Percentiles rank a stretch among this genome's conserved stretches.
phyloP scores from a whole-genome alignment of 2,329 filamentous ascomycete genomes.

The Trichoderma atroviride region DNA sequence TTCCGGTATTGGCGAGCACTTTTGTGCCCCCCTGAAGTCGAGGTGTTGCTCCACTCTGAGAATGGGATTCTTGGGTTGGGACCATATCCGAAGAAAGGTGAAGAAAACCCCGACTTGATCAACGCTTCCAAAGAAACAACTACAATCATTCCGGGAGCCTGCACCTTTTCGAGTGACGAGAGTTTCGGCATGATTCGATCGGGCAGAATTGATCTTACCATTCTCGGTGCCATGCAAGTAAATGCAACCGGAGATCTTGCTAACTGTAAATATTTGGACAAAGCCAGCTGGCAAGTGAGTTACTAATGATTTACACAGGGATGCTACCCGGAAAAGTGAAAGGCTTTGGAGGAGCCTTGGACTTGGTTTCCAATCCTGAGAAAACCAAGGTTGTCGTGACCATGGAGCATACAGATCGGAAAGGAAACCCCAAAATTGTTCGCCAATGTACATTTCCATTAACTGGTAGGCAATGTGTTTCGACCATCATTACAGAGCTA shows the following conservation, averaged over 20 bases:
- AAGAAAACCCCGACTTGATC: conserved; percentile 85
- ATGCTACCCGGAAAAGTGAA: conserved; percentile 93
- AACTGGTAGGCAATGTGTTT: conserved; percentile 84
- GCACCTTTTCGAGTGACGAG: conserved; percentile 84
- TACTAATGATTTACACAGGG: conserved; percentile 31
- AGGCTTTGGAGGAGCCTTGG: conserved; percentile 92
- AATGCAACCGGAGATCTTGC: conserved; percentile 76
- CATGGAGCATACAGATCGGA: conserved; percentile 97
- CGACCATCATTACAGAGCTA: conserved; percentile 86
- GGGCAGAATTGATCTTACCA: conserved; percentile 84
- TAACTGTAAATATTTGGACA: conserved; percentile 58
- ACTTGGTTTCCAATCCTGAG: conserved; percentile 83
- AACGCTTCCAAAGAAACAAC: conserved; percentile 94
- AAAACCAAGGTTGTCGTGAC: conserved; percentile 92
- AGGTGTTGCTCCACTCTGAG: conserved; percentile 80
- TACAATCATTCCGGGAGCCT: conserved; percentile 76
- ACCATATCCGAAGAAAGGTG: conserved; percentile 71
- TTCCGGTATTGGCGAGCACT: conserved; percentile 87
- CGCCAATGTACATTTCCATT: conserved; percentile 95
- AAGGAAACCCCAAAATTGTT: conserved; percentile 90
- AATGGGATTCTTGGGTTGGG: conserved; percentile 78
- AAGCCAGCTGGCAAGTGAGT: no score
- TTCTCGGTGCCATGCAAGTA: conserved; percentile 90
- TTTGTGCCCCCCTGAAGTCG: conserved; percentile 77
- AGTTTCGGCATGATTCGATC: conserved; percentile 91